phyloP scores from a whole-genome alignment of 768 basidiomycete genomes.

The Leccinellum luteum region DNA sequence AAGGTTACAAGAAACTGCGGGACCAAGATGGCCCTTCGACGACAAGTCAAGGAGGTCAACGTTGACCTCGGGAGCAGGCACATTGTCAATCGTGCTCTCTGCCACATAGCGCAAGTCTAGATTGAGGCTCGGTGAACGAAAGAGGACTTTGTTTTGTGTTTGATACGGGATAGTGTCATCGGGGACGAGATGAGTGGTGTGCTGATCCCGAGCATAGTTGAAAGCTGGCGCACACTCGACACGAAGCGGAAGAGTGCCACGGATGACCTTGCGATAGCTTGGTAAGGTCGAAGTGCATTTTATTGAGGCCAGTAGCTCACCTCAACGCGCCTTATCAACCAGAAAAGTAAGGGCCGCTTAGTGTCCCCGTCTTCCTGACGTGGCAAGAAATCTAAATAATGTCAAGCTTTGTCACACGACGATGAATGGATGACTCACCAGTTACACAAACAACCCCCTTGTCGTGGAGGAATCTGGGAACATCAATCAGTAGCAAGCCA shows the following conservation, averaged over 20 bases:
- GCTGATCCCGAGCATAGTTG: conserved; percentile 82
- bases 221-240: conserved; percentile 96
- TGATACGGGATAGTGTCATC: conserved; percentile 43
- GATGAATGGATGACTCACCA: conserved; percentile 38
- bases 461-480: conserved; percentile 72
- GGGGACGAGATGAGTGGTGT: conserved; percentile 57
- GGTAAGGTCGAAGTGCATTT: not conserved
- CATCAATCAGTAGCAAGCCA: not conserved
- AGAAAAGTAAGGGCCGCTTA: conserved; percentile 68
- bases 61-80: conserved; percentile 49
- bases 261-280: conserved; percentile 55
- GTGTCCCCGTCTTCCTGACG: conserved; percentile 44
- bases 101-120: conserved; percentile 79
- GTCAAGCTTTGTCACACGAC: conserved; percentile 4
- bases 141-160: conserved; percentile 58
- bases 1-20: conserved; percentile 56
- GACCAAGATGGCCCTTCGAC: conserved; percentile 73
- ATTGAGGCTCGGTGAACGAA: conserved; percentile 52
- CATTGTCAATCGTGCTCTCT: conserved; percentile 53
- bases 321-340: conserved; percentile 84
- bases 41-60: conserved; percentile 63
- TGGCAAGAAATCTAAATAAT: conserved; percentile 68
- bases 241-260: conserved; percentile 74
- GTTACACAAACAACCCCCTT: conserved; percentile 84
- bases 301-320: conserved; percentile 23